phyloP scores from a whole-genome alignment of 2,329 filamentous ascomycete genomes.

The Pleochaeta shiraiana region DNA sequence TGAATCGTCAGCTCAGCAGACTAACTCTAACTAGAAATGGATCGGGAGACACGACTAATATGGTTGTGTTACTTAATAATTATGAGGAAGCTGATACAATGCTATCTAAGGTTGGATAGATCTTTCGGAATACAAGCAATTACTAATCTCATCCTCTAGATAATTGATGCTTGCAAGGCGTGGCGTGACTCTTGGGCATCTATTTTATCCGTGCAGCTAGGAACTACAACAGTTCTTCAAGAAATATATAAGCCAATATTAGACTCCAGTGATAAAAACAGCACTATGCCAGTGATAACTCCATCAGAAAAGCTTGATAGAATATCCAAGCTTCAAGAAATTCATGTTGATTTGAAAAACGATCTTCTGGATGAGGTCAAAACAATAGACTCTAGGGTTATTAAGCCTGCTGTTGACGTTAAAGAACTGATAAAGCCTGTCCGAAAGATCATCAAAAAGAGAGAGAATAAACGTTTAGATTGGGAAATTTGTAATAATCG shows the following conservation, averaged over 20 bases:
- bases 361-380: constrained; percentile 51
- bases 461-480: constrained; percentile 63
- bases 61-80: constrained; percentile 52
- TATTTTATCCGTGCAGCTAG: constrained; percentile 46
- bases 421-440: constrained; percentile 47
- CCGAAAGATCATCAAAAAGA: constrained; percentile 66
- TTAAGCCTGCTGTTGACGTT: constrained; percentile 46
- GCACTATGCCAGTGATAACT: constrained; percentile 34
- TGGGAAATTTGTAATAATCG: constrained; percentile 58
- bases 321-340: constrained; percentile 39
- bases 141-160: constrained; percentile 24
- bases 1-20: constrained; percentile 55
- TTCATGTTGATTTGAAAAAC: constrained; percentile 46
- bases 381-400: constrained; percentile 46
- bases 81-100: constrained; percentile 63
- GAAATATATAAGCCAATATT: constrained; percentile 57
- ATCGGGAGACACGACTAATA: constrained; percentile 54
- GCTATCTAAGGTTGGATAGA: constrained; percentile 38
- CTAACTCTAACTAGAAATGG: constrained; percentile 45
- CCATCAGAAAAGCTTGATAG: constrained; percentile 40
- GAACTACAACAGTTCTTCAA: constrained; percentile 44
- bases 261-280: constrained; percentile 35
- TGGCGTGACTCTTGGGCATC: constrained; percentile 64
- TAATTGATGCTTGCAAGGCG: constrained; percentile 51
- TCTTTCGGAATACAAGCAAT: neutral